These are phyloP conservation scores for Claviceps sp. DNA, from an alignment of 2,329 filamentous ascomycete genomes.

Conservation along the genomic window DNA sequence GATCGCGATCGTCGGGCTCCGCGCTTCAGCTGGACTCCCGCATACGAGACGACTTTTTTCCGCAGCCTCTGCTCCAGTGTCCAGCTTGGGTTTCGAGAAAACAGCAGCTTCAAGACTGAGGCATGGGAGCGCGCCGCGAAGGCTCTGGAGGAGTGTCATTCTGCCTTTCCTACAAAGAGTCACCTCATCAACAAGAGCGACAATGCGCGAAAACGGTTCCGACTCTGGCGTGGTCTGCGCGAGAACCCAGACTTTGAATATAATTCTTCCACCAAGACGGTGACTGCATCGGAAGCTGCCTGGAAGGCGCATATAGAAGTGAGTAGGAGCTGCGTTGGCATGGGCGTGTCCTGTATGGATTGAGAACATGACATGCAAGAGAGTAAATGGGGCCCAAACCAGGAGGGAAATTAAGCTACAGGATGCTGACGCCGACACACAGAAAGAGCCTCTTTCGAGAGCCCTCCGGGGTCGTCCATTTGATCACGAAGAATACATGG, in stretches of 20 bases:
- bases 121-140: conserved; percentile 45
- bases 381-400: not conserved
- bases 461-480: conserved; percentile 44
- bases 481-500: conserved; percentile 48
- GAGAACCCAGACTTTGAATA: conserved; percentile 46
- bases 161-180: conserved; percentile 44
- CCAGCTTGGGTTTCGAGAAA: conserved; percentile 40
- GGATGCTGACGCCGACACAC: not conserved
- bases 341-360: not conserved
- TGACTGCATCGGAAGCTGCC: conserved; percentile 42
- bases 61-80: conserved; percentile 47
- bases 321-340: conserved; percentile 11
- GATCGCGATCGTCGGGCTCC: conserved; percentile 31
- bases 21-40: conserved; percentile 46
- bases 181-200: conserved; percentile 52
- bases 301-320: conserved; percentile 47
- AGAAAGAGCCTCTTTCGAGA: conserved; percentile 46
- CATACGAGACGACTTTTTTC: conserved; percentile 48
- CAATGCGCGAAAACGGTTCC: conserved; percentile 49
- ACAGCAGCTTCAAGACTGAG: conserved; percentile 48
- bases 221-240: conserved; percentile 44
- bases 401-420: not conserved
- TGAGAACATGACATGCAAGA: not conserved
- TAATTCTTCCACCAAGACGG: conserved; percentile 34
- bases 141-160: conserved; percentile 40